Percentiles rank a stretch among this genome's conserved stretches.
Conservation (phyloP, 2,329 filamentous ascomycete species). For the Kalmusia sp. region DNA sequence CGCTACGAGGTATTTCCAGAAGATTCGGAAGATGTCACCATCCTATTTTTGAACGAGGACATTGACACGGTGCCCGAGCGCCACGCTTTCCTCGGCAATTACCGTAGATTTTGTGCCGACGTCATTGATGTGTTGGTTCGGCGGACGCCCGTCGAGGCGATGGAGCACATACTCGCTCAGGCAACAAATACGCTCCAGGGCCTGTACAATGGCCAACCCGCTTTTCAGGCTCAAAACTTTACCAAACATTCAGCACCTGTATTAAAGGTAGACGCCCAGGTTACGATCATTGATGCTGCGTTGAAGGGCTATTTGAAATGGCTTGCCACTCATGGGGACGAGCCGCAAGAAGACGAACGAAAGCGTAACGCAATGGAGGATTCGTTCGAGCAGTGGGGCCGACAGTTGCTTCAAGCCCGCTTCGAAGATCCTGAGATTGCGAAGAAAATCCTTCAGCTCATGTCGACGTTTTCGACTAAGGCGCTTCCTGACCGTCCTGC, state of each 20-base stretch:
- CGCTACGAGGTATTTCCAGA: slow-evolving; percentile 88
- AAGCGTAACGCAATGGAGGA: slow-evolving; percentile 66
- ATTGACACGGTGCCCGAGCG: slow-evolving; percentile 93
- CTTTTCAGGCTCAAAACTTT: slow-evolving; percentile 63
- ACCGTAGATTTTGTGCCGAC: slow-evolving; percentile 85
- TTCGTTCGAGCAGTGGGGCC: slow-evolving; percentile 75
- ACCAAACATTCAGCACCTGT: slow-evolving; percentile 75
- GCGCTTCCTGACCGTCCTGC: slow-evolving; percentile 77
- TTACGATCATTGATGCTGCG: slow-evolving; percentile 86
- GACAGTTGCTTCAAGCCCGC: slow-evolving; percentile 70
- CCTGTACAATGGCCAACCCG: slow-evolving; percentile 73
- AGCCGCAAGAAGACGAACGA: slow-evolving; percentile 57
- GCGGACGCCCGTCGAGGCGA: slow-evolving; percentile 81
- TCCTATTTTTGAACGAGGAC: slow-evolving; percentile 86
- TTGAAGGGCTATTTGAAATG: slow-evolving; percentile 89
- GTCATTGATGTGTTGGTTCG: slow-evolving; percentile 88
- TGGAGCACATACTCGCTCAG: slow-evolving; percentile 83
- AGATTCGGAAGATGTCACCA: slow-evolving; percentile 79
- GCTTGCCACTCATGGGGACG: slow-evolving; percentile 62
- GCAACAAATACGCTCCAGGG: slow-evolving; percentile 77
- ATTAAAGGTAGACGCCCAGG: slow-evolving; percentile 85
- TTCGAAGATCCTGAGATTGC: slow-evolving; percentile 86
- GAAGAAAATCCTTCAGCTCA: slow-evolving; percentile 80
- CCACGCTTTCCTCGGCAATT: slow-evolving; percentile 95
- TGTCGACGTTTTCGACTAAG: slow-evolving; percentile 83